Percentiles rank a stretch among this genome's conserved stretches.
phyloP scores from a whole-genome alignment of 352 stramenopile species.

The Pythium sukuiense region DNA sequence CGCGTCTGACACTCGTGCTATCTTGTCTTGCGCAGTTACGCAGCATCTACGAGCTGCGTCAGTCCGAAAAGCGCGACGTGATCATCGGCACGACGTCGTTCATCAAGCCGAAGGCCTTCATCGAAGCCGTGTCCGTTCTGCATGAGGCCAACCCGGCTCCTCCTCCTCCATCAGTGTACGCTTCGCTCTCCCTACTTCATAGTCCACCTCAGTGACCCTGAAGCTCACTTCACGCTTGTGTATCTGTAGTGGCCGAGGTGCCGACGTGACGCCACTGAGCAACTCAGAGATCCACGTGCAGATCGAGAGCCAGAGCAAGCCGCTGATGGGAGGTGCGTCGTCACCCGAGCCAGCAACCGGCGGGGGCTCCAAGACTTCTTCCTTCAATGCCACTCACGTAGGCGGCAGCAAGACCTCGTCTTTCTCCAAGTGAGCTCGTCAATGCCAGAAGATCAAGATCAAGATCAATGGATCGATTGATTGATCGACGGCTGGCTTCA shows the following conservation, averaged over 20 bases:
- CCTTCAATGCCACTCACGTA: conserved; percentile 4
- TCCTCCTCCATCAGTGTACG: conserved; percentile 22
- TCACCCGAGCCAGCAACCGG: background rate
- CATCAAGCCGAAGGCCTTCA: conserved; percentile 53
- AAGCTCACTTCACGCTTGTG: background rate
- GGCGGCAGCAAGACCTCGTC: conserved; percentile 17
- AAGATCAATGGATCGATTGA: background rate
- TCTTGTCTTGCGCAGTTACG: conserved; percentile 42
- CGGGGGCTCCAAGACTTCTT: conserved; percentile 19
- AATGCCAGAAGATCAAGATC: background rate
- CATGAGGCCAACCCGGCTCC: conserved; percentile 46
- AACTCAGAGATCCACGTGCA: conserved; percentile 71
- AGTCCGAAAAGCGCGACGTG: conserved; percentile 68
- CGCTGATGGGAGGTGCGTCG: conserved; percentile 17
- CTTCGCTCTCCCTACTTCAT: background rate
- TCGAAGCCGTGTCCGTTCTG: conserved; percentile 62
- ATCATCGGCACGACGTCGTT: conserved; percentile 74
- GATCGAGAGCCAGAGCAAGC: conserved; percentile 50
- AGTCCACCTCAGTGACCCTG: background rate
- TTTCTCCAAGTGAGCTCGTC: conserved; percentile 23
- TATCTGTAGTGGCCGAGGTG: conserved; percentile 33
- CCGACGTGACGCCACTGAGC: conserved; percentile 56
- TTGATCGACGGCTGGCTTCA: background rate
- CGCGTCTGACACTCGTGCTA: background rate
- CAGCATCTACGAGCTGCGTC: conserved; percentile 77